These are phyloP conservation scores for Lentinula sp. DNA, from an alignment of 768 basidiomycete genomes.

Conservation along the genomic window DNA sequence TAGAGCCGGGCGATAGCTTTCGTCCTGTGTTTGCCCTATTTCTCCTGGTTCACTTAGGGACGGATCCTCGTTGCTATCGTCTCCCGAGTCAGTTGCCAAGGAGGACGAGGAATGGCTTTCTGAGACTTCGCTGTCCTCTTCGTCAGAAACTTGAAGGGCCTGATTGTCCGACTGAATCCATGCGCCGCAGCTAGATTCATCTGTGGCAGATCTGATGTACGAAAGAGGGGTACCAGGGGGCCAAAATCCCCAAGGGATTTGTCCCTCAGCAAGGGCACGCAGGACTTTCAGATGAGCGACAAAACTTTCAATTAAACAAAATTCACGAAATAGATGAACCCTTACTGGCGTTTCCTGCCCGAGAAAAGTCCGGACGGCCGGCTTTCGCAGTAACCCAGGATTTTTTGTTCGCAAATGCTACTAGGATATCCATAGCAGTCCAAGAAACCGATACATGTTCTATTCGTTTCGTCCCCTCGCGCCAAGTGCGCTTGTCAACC, in stretches of 20 bases:
- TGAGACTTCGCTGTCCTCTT: constrained; percentile 20
- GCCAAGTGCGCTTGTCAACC: constrained; percentile 77
- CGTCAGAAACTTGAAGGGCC: constrained; percentile 14
- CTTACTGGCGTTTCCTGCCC: constrained; percentile 87
- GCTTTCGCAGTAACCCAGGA: constrained; percentile 91
- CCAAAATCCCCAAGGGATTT: constrained; percentile 81
- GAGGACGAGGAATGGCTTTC: constrained; percentile 14
- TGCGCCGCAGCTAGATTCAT: constrained; percentile 50
- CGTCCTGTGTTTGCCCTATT: neutral
- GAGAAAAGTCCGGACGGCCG: constrained; percentile 80
- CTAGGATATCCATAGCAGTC: constrained; percentile 86
- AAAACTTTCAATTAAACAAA: neutral
- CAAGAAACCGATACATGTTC: constrained; percentile 34
- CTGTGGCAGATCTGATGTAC: constrained; percentile 21
- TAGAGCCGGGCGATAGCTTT: neutral
- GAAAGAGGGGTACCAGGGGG: constrained; percentile 44
- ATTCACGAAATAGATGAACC: constrained; percentile 11
- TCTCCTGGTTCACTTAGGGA: neutral
- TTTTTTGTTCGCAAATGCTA: constrained; percentile 67
- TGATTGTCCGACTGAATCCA: constrained; percentile 23
- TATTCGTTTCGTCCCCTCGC: constrained; percentile 36
- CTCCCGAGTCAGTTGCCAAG: constrained; percentile 3
- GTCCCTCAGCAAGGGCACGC: constrained; percentile 76
- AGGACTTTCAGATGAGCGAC: constrained; percentile 45
- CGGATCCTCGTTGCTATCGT: neutral